Base-by-base conservation (phyloP, 2,329 filamentous ascomycete species). In the Colletotrichum lupini region DNA sequence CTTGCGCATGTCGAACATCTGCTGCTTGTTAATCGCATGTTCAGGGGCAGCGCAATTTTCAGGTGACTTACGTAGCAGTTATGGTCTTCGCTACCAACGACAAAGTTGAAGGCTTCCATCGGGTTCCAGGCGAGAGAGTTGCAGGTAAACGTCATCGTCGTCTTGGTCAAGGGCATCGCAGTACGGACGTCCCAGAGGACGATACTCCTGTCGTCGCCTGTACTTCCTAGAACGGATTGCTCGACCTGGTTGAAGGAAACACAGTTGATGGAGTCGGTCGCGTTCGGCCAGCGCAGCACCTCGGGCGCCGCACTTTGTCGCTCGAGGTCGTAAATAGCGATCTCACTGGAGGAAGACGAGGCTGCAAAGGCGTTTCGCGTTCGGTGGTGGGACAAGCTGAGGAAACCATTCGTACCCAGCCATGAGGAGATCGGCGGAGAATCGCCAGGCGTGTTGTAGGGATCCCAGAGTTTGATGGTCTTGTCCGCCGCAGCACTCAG, bases 21-120 rank as follows among this genome's bases (percentile, higher is more conserved):
- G 55, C 1, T 26, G 11, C 46, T 22, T 4, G 56, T 74, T 55
- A 69, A 64, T 5, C 2, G 4, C 1, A 1, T 26, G 14, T 46
- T 22, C n/a, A 16, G 30, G 49, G 37, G n/a, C 9, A 32, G 28
- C 16, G 24, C n/a, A 30, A 30, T 12, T 24, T 14, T 19, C 11
- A n/a, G 42, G n/a, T 7, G 6, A 74, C 74, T 37, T 74, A 81
- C 75, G 76, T 87, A 87, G 76, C 93, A 89, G 82, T 97, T 97
- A 85, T 98, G 96, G 80, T 98, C 97, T 86, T 99, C 97, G 77
- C 94, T 97, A 14, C 94, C 97, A 35, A 95, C 92, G 19, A 95
- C 96, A 79, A 98, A 92, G 84, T 98, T 98, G 87, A 97, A 97
- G 8, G 95, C 94, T 82, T 98, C 95, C 92, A 98, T 97, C 0